These are phyloP conservation scores for Backusella mclennaniae DNA, from an alignment of 192 early-diverging fungal genomes.

Conservation along the genomic window DNA sequence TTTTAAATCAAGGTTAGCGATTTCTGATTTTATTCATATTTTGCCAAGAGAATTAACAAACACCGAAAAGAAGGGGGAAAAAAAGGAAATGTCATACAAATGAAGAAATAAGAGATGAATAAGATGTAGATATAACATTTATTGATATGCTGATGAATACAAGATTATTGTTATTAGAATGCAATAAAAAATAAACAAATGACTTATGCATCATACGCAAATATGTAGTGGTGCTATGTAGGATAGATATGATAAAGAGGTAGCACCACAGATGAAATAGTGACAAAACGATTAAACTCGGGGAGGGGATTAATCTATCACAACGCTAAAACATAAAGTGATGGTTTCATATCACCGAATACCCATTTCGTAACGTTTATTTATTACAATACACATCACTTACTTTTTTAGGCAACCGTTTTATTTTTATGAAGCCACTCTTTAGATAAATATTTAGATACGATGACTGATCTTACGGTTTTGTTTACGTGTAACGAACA, in stretches of 20 bases:
- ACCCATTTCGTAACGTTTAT: background rate
- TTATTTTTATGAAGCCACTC: background rate
- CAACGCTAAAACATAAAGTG: too few relatives aligned
- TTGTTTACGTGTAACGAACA: background rate
- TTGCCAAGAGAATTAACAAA: constrained; percentile 3
- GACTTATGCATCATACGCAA: too few relatives aligned
- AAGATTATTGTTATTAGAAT: too few relatives aligned
- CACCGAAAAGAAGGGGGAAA: background rate
- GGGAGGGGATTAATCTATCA: too few relatives aligned
- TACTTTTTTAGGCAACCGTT: background rate
- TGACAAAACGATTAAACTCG: too few relatives aligned
- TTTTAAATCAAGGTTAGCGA: background rate
- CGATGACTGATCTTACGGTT: background rate
- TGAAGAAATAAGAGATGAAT: background rate
- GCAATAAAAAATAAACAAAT: too few relatives aligned
- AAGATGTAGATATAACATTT: background rate
- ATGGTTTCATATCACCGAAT: background rate
- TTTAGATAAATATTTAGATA: background rate
- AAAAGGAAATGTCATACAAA: background rate
- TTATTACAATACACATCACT: background rate
- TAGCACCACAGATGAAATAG: too few relatives aligned
- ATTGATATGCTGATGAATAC: too few relatives aligned
- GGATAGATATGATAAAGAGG: too few relatives aligned
- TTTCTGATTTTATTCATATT: background rate
- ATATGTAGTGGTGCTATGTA: too few relatives aligned